Evolutionary conservation across 805 yeast genomes (phyloP).

Genomic region (Candida qinlingensis): DNA sequence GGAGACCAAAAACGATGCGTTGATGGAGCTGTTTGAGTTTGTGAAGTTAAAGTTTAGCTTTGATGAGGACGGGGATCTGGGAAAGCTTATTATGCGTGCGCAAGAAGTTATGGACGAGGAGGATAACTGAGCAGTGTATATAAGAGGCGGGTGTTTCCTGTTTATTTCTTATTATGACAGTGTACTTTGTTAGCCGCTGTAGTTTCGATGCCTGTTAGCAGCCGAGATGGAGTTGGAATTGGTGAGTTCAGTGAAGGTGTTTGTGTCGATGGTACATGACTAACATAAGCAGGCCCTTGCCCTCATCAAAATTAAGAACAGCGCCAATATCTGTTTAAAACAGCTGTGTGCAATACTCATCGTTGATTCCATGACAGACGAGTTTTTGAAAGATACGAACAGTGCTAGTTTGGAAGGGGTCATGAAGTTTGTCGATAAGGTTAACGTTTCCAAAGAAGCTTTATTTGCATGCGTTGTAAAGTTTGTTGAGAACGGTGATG

Average conservation of each 20-base stretch:
- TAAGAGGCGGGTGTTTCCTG: background rate
- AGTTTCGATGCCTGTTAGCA: no score
- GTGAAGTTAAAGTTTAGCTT: constrained; percentile 1
- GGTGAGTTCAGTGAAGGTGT: background rate
- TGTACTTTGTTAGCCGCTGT: background rate
- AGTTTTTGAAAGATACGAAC: background rate
- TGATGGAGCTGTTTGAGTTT: constrained; percentile 5
- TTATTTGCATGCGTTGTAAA: background rate
- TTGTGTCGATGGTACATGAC: background rate
- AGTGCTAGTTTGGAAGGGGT: background rate
- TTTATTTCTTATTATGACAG: background rate
- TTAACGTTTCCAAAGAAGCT: background rate
- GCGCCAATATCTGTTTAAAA: background rate
- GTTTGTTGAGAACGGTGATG: background rate
- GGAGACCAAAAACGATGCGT: constrained; percentile 26
- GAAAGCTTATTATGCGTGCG: background rate
- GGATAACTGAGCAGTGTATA: background rate
- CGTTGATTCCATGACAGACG: background rate
- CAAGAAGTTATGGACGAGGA: background rate
- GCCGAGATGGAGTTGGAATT: background rate
- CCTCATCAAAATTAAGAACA: constrained; percentile 15
- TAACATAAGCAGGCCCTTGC: constrained; percentile 13
- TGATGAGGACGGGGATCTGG: constrained; percentile 1
- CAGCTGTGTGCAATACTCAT: background rate
- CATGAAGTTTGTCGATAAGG: background rate